Percentiles rank a stretch among this genome's conserved stretches.
Evolutionary conservation across 768 basidiomycete species (phyloP).

Genomic region (Naematelia aurantialba): DNA sequence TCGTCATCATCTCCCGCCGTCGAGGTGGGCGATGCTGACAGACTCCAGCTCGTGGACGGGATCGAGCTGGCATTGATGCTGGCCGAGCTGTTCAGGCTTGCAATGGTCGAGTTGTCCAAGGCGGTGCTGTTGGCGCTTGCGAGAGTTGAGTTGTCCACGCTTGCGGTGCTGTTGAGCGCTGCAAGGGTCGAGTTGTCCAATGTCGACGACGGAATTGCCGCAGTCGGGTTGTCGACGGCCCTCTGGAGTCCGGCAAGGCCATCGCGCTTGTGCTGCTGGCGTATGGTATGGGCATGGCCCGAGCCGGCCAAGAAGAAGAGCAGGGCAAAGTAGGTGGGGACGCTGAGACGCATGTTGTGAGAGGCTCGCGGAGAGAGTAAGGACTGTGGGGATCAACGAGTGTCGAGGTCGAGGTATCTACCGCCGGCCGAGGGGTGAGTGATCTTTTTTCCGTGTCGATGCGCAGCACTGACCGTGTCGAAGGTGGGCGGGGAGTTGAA

Average conservation of each 20-base stretch:
- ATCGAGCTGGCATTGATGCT: conserved; percentile 1
- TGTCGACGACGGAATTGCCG: neutral
- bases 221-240: neutral
- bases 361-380: neutral
- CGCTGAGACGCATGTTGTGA: neutral
- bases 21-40: neutral
- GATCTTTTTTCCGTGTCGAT: neutral
- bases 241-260: neutral
- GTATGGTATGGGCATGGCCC: neutral
- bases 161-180: neutral
- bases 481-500: too few relatives aligned
- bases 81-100: neutral
- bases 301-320: conserved; percentile 4
- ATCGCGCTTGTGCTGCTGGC: neutral
- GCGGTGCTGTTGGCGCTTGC: neutral
- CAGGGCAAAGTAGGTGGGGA: neutral
- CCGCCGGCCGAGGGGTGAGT: neutral
- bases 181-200: too few relatives aligned
- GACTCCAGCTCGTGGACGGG: neutral
- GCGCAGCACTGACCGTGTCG: neutral
- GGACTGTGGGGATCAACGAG: neutral
- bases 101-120: neutral
- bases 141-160: neutral
- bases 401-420: neutral
- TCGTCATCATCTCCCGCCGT: conserved; percentile 8